These are phyloP conservation scores for Fusarium guadeloupense DNA, from an alignment of 2,329 filamentous ascomycete species.

Conservation along the genomic window DNA sequence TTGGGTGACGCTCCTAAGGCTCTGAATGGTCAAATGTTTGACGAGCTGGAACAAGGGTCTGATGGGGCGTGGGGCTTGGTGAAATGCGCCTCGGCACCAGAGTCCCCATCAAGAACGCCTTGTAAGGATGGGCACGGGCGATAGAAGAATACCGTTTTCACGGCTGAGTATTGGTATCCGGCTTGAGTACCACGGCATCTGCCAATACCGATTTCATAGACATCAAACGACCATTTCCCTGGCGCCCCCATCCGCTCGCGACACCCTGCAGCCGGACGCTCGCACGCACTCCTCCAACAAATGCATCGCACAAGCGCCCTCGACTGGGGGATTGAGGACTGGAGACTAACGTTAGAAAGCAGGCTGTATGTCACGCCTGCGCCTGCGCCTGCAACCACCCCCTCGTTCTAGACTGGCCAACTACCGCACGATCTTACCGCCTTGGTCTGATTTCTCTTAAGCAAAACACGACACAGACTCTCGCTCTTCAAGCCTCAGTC, in stretches of 20 bases:
- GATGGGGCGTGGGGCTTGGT: conserved; percentile 37
- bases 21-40: conserved; percentile 33
- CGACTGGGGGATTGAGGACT: conserved; percentile 12
- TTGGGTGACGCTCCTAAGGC: conserved; percentile 20
- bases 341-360: too few species aligned
- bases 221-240: conserved; percentile 28
- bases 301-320: conserved; percentile 37
- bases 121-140: conserved; percentile 17
- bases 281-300: conserved; percentile 13
- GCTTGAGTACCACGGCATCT: conserved; percentile 17
- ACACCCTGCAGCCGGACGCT: conserved; percentile 11
- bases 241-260: conserved; percentile 8
- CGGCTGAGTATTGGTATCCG: neutral
- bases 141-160: conserved; percentile 25
- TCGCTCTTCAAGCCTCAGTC: conserved; percentile 38
- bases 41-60: conserved; percentile 37
- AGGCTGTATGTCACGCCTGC: conserved; percentile 38
- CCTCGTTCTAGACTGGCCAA: conserved; percentile 24
- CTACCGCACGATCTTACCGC: conserved; percentile 35
- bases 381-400: conserved; percentile 35
- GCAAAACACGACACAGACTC: conserved; percentile 26
- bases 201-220: conserved; percentile 1
- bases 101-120: conserved; percentile 42
- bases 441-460: conserved; percentile 33
- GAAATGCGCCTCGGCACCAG: conserved; percentile 41